A percentile compares a stretch with the other conserved stretches of the same genome.
phyloP scores from a whole-genome alignment of 495 filamentous ascomycete species.

The Daldinia decipiens region DNA sequence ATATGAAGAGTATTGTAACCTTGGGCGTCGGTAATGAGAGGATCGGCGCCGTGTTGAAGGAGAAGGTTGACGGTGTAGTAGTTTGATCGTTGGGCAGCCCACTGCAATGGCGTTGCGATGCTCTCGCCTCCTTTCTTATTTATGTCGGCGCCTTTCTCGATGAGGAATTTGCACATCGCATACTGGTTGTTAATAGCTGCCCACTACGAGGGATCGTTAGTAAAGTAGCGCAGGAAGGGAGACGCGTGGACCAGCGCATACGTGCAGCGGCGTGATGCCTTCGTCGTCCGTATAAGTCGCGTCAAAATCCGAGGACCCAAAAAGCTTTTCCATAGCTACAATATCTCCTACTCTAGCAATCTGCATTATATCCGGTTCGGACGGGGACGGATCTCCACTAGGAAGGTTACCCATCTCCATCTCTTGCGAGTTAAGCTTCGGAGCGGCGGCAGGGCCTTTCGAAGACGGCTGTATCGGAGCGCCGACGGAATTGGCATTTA shows the following conservation, averaged over 20 bases:
- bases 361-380: conserved; percentile 93
- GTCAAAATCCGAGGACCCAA: conserved; percentile 80
- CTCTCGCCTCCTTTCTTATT: conserved; percentile 96
- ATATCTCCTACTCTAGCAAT: conserved; percentile 90
- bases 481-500: conserved; percentile 38
- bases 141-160: conserved; percentile 88
- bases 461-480: conserved; percentile 61
- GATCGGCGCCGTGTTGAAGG: conserved; percentile 88
- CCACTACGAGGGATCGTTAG: conserved; percentile 73
- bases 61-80: conserved; percentile 82
- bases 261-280: conserved; percentile 94
- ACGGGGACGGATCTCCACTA: conserved; percentile 45
- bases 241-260: conserved; percentile 56
- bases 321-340: conserved; percentile 84
- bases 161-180: conserved; percentile 92
- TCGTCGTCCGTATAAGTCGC: conserved; percentile 87
- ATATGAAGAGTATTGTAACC: conserved; percentile 98
- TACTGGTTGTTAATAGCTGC: conserved; percentile 99
- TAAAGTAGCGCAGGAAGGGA: background rate
- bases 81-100: conserved; percentile 94
- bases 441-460: conserved; percentile 67
- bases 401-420: conserved; percentile 77
- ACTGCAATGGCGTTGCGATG: conserved; percentile 90
- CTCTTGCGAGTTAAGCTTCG: conserved; percentile 68
- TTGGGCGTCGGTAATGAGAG: conserved; percentile 86